A percentile compares a stretch with the other conserved stretches of the same genome.
phyloP scores from a whole-genome alignment of 2,329 filamentous ascomycete species.

The Xylaria digitata region DNA sequence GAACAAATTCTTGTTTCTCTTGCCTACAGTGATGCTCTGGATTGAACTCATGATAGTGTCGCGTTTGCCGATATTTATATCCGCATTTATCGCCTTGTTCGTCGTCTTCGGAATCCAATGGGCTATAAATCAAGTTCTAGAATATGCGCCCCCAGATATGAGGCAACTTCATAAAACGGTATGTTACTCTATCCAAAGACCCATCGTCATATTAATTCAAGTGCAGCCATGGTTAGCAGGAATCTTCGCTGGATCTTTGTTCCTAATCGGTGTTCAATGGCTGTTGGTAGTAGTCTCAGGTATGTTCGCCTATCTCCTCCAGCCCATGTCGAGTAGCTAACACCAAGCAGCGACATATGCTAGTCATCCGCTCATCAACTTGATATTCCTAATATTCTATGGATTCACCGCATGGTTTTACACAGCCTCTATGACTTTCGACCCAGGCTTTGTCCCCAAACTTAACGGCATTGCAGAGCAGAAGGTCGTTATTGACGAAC shows the following conservation, averaged over 20 bases:
- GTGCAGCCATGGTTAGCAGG: conserved; percentile 87
- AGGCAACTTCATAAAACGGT: conserved; percentile 90
- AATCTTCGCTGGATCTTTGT: conserved; percentile 88
- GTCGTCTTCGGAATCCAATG: conserved; percentile 79
- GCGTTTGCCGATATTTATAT: conserved; percentile 77
- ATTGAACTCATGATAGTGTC: conserved; percentile 77
- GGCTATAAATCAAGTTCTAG: conserved; percentile 79
- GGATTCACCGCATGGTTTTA: conserved; percentile 86
- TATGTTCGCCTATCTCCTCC: conserved; percentile 54
- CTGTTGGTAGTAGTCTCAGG: conserved; percentile 77
- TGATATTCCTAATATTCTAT: conserved; percentile 75
- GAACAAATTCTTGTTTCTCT: conserved; percentile 88
- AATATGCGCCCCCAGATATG: conserved; percentile 88
- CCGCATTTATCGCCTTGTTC: conserved; percentile 76
- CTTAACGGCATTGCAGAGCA: conserved; percentile 89
- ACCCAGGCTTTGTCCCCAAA: conserved; percentile 94
- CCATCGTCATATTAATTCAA: conserved; percentile 28
- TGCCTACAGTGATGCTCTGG: conserved; percentile 83
- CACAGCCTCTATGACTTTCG: conserved; percentile 82
- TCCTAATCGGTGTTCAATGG: conserved; percentile 83
- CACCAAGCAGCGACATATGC: conserved; percentile 69
- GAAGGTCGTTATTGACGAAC: conserved; percentile 86
- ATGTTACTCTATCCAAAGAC: conserved; percentile 51
- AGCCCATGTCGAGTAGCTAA: conserved; percentile 47
- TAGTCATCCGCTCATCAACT: conserved; percentile 77